Base-by-base conservation (phyloP, 345 rosid genomes). In the Ricinus communis region DNA sequence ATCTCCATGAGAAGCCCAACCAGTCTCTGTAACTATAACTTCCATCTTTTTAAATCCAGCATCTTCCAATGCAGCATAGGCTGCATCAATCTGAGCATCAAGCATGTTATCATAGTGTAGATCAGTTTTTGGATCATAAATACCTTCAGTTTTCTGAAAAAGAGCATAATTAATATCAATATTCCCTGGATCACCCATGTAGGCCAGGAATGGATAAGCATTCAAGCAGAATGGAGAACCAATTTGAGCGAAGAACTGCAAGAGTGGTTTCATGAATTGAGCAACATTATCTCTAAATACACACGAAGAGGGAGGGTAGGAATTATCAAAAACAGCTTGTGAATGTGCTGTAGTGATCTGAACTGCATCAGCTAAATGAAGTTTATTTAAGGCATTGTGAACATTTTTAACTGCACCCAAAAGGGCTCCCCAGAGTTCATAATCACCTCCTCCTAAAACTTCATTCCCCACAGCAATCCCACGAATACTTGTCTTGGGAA, bases 71-170 rank as follows among this genome's bases (percentile, higher is more conserved):
- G 99, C 99, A 79, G 87, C 86, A 79, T 95, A 95, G 30, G 99
- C 84, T 0, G 98, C 99, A 82, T 95, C 99, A 31, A 95, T 88
- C 83, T 90, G 97, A 66, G 99, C 99, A 83, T 96, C 99, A 66
- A 96, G 97, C 96, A 96, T 85, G 82, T 96, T 96, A 78, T 96
- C 98, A 51, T 96, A 96, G 67, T 72, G 98, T 59, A 96, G 72
- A 67, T 87, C 70, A 19, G 90, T 89, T 77, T 87, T 86, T 8
- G 77, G 31, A 72, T 96, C 99, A 74, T 82, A 73, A 27, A 90
- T 85, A 53, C 99, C 99, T 56, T 88, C 41, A 0, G 86, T 89
- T 25, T 86, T 80, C 85, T 85, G 77, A 83, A 95, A 92, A 65
- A 95, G 95, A 62, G 99, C 97, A 75, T 95, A 95, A 80, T 93